Conservation (phyloP, 2,329 filamentous ascomycete genomes). For the Scortechinia acanthostroma region DNA sequence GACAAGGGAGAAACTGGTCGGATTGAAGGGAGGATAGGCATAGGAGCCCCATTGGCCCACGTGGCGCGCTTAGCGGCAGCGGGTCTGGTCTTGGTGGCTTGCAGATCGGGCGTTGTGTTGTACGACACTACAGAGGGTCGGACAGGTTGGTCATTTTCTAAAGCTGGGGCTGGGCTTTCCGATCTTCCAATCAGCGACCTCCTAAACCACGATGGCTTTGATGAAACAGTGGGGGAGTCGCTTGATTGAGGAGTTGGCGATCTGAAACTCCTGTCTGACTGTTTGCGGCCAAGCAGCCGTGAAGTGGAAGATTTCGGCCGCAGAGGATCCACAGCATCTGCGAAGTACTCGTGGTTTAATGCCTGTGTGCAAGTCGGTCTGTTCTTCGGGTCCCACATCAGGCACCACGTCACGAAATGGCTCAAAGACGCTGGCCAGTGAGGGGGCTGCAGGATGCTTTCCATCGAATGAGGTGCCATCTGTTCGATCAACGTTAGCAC, state of each 20-base stretch:
- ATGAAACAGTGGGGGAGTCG: constrained; percentile 57
- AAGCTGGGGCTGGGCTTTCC: constrained; percentile 47
- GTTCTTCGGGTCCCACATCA: constrained; percentile 96
- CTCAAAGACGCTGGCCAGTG: constrained; percentile 86
- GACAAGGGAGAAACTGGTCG: constrained; percentile 93
- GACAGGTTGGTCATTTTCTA: constrained; percentile 24
- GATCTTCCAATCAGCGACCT: constrained; percentile 83
- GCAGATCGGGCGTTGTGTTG: constrained; percentile 14
- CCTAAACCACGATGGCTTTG: constrained; percentile 94
- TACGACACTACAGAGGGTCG: constrained; percentile 13
- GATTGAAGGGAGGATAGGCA: constrained; percentile 92
- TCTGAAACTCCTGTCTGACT: constrained; percentile 71
- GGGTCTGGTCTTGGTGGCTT: constrained; percentile 32
- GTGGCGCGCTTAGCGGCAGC: constrained; percentile 76
- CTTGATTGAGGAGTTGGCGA: constrained; percentile 34
- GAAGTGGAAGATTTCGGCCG: constrained; percentile 86
- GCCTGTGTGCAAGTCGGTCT: constrained; percentile 89
- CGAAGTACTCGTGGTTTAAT: constrained; percentile 90
- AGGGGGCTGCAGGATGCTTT: constrained; percentile 81
- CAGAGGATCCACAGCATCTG: constrained; percentile 83
- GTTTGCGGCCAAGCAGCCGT: constrained; percentile 78
- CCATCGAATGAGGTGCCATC: constrained; percentile 96
- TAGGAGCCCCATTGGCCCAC: constrained; percentile 89
- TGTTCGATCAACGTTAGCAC: constrained; percentile 28
- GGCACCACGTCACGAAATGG: constrained; percentile 93